phyloP scores from a whole-genome alignment of 2,329 filamentous ascomycete genomes.

The Fonsecaea monophora region DNA sequence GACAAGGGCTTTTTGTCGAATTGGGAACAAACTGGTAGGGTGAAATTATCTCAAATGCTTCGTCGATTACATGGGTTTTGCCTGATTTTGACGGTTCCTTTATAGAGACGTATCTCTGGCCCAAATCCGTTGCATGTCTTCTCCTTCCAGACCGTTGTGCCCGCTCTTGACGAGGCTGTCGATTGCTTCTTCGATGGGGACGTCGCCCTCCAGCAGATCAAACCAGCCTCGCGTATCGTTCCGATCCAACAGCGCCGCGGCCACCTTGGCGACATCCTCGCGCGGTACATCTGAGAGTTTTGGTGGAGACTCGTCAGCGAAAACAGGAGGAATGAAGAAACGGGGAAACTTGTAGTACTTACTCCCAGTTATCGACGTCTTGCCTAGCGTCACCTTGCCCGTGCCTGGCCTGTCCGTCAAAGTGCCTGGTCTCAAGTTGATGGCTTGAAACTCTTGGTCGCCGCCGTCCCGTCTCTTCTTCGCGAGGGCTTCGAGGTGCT shows the following conservation, averaged over 20 bases:
- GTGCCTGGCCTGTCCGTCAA: slow-evolving; percentile 57
- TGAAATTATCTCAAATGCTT: too few relatives aligned
- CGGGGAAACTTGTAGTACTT: slow-evolving; percentile 23
- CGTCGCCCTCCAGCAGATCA: slow-evolving; percentile 61
- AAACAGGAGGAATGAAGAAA: neutral
- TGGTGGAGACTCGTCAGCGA: slow-evolving; percentile 7
- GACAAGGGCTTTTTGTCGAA: neutral
- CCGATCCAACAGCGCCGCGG: slow-evolving; percentile 57
- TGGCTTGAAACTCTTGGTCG: slow-evolving; percentile 54
- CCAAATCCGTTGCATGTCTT: slow-evolving; percentile 57
- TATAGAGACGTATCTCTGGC: slow-evolving; percentile 15
- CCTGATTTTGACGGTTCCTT: neutral
- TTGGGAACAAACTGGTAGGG: too few relatives aligned
- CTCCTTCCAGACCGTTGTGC: slow-evolving; percentile 56
- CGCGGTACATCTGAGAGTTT: slow-evolving; percentile 49
- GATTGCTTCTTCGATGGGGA: slow-evolving; percentile 55
- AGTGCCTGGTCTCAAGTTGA: slow-evolving; percentile 59
- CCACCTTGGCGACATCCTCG: slow-evolving; percentile 60
- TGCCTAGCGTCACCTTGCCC: slow-evolving; percentile 58
- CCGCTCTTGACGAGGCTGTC: slow-evolving; percentile 53
- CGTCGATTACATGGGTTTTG: too few relatives aligned
- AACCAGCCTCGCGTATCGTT: slow-evolving; percentile 60
- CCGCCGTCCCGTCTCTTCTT: slow-evolving; percentile 42
- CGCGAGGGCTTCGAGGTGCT: slow-evolving; percentile 58
- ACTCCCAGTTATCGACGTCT: slow-evolving; percentile 49